These are phyloP conservation scores for Magnaporthiopsis incrustans DNA, from an alignment of 2,329 filamentous ascomycete species.

Conservation along the genomic window DNA sequence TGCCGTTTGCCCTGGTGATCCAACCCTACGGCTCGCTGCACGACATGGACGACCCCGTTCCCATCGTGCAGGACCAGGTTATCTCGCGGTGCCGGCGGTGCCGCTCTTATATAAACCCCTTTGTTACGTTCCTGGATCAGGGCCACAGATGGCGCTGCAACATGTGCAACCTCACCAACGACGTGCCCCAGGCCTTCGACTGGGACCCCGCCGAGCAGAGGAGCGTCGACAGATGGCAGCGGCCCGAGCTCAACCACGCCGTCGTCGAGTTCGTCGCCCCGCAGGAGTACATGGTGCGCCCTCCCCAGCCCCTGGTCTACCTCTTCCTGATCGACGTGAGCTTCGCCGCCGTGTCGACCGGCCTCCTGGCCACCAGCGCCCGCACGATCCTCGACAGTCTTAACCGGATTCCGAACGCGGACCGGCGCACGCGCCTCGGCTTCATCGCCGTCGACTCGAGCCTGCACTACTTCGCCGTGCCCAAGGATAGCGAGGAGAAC, in stretches of 20 bases:
- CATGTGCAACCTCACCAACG: slow-evolving; percentile 98
- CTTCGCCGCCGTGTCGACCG: slow-evolving; percentile 81
- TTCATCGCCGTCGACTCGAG: slow-evolving; percentile 95
- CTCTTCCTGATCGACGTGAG: slow-evolving; percentile 94
- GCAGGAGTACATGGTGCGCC: slow-evolving; percentile 98
- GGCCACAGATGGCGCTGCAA: slow-evolving; percentile 98
- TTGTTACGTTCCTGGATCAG: slow-evolving; percentile 91
- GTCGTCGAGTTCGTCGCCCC: slow-evolving; percentile 97
- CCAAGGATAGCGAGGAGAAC: slow-evolving; percentile 77
- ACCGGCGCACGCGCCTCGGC: slow-evolving; percentile 82
- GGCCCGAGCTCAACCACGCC: slow-evolving; percentile 89
- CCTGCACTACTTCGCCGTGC: slow-evolving; percentile 92
- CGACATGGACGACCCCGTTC: slow-evolving; percentile 84
- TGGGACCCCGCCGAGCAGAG: slow-evolving; percentile 93
- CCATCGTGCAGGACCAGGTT: slow-evolving; percentile 90
- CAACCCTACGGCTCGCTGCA: slow-evolving; percentile 92
- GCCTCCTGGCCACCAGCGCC: slow-evolving; percentile 83
- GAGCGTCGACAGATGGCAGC: slow-evolving; percentile 83
- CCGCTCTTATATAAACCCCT: slow-evolving; percentile 95
- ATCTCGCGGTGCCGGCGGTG: slow-evolving; percentile 95
- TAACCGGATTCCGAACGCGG: slow-evolving; percentile 95
- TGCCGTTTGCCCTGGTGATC: slow-evolving; percentile 92
- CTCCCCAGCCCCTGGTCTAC: slow-evolving; percentile 91
- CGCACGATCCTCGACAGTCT: slow-evolving; percentile 92
- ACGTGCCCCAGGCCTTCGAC: slow-evolving; percentile 97